These are phyloP conservation scores for Dimocarpus longan DNA, from an alignment of 345 rosid genomes.

Conservation along the genomic window DNA sequence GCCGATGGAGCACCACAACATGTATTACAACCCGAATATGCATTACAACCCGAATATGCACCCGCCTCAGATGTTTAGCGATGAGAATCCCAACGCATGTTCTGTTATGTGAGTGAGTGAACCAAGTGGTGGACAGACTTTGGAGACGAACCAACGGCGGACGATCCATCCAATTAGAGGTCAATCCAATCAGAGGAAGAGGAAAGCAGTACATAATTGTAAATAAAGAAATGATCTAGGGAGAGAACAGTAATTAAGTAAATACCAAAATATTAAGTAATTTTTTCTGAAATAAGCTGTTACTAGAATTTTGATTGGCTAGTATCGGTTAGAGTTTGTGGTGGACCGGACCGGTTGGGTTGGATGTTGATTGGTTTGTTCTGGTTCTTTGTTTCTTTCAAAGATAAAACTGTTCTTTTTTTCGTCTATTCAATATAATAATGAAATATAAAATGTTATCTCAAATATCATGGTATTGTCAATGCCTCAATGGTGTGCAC, in stretches of 20 bases:
- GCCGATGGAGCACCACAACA: conserved; percentile 37
- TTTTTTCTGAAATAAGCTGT: too few species aligned
- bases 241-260: conserved; percentile 32
- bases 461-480: background rate
- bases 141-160: background rate
- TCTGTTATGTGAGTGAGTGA: conserved; percentile 57
- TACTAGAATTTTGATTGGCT: conserved; percentile 27
- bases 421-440: background rate
- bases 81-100: conserved; percentile 90
- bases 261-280: too few species aligned
- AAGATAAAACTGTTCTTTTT: background rate
- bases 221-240: conserved; percentile 31
- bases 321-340: background rate
- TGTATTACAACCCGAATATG: conserved; percentile 22
- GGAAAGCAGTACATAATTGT: conserved; percentile 18
- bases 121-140: too few species aligned
- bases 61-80: conserved; percentile 85
- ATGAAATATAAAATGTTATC: background rate
- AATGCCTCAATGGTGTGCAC: background rate
- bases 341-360: conserved; percentile 5
- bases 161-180: background rate
- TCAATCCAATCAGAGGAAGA: too few species aligned
- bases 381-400: background rate
- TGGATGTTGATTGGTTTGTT: conserved; percentile 10
- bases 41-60: conserved; percentile 35